Evolutionary conservation across 257 asterid species (phyloP), one percentile per base, ranked within the genome.

Genomic region (Orobanche coerulescens): DNA sequence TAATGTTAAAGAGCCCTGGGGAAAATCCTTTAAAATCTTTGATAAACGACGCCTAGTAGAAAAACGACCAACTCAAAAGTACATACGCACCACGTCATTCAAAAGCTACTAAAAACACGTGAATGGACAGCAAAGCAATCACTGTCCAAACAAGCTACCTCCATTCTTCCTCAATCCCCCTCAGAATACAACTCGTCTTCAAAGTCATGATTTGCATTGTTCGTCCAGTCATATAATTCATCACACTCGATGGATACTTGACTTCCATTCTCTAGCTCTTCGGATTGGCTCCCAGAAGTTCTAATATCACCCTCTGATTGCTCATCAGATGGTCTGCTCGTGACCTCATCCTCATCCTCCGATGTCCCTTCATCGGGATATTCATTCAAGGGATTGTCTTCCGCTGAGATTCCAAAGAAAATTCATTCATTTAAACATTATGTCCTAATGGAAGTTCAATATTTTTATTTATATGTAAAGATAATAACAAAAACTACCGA

Each of bases 311-410:
- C 71, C 54, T 86, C 91, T 50, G 77, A 74, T 57, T 78, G 31
- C 37, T 75, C 92, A 30, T 66, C 81, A 15, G 85, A 77, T 39
- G 79, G 73, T 24, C 22, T 34, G 67, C 73, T 71, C 2, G 66
- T 66, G n/a, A 7, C 78, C 59, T 60, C 84, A 14, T 71, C 85
- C 28, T 78, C 87, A 2, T 70, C 77, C 55, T 77, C 95, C 4
- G 86, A 76, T 18, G 49, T 36, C 62, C 75, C 90, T 64, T 88
- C 98, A 16, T 88, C 95, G 0, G 98, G 98, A 64, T 92, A 92
- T 28, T 92, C 97, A 62, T 88, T 92, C 62, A 67, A 15, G 58
- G 91, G 95, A 75, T 92, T 71, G 74, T 83, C 74, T 77, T 92
- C 98, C 66, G 81, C 98, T 92, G 85, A 62, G 34, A 74, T 54